A percentile compares a stretch with the other conserved stretches of the same genome.
Evolutionary conservation across 192 early-diverging fungal species (phyloP).

Genomic region (Linnemannia schmuckeri): DNA sequence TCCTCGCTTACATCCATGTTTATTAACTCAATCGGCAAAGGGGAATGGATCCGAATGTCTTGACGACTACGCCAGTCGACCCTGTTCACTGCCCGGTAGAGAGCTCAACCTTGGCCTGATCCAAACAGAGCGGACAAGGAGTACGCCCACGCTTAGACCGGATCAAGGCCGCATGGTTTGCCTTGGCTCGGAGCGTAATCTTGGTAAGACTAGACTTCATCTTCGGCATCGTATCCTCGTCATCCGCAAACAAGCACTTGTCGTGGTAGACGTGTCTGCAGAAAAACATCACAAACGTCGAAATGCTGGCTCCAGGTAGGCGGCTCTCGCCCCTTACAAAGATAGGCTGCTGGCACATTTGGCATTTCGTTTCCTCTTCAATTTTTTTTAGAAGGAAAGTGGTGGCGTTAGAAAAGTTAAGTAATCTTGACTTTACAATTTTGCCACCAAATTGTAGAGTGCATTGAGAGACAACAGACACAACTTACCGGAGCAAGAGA

Average conservation of each 20-base stretch:
- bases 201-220: slow-evolving; percentile 22
- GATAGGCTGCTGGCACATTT: slow-evolving; percentile 61
- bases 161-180: slow-evolving; percentile 63
- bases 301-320: slow-evolving; percentile 37
- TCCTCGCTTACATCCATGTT: background rate
- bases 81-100: background rate
- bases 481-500: slow-evolving; percentile 64
- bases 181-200: slow-evolving; percentile 56
- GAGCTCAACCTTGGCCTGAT: slow-evolving; percentile 54
- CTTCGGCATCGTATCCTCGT: slow-evolving; percentile 50
- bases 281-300: slow-evolving; percentile 86
- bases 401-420: slow-evolving; percentile 8
- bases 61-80: background rate
- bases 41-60: background rate
- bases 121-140: slow-evolving; percentile 66
- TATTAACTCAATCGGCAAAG: background rate
- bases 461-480: background rate
- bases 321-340: slow-evolving; percentile 45
- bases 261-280: slow-evolving; percentile 93
- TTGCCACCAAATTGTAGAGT: background rate
- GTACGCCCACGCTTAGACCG: slow-evolving; percentile 55
- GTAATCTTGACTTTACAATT: background rate
- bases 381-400: background rate
- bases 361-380: slow-evolving; percentile 61
- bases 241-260: slow-evolving; percentile 78